Evolutionary conservation across 768 basidiomycete species (phyloP), one percentile per base, ranked within the genome.

Genomic region (Lentinula lateritia): DNA sequence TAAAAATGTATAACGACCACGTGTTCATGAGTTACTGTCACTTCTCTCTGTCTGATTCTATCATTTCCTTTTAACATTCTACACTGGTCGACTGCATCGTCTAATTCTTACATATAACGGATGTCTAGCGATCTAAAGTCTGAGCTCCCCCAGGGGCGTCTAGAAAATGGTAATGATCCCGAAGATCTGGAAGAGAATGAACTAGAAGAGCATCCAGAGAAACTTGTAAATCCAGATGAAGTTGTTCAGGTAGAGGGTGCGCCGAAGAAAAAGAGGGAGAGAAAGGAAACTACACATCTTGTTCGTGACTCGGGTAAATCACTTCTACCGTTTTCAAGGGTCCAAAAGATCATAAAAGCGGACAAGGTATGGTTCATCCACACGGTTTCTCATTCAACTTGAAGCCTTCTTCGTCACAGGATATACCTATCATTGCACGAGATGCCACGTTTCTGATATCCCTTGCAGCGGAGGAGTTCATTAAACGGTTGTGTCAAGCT

Each of bases 401-500:
- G 28, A 16, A 20, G 52, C 57, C 12, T 35, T 34, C 50, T 39
- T 15, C 43, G 39, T 34, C 18, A 32, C 39, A 93, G 91, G 91
- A 93, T 50, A 80, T 93, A 56, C 86, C 89, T 0, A 85, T 86
- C 45, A 77, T 92, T 5, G 86, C 87, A 10, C 87, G 79, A 69
- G 93, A 95, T 58, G 92, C 92, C 23, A 82, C 85, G 0, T 86
- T 92, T 65, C 73, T 93, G 63, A 87, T 95, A 50, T 85, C 90
- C 20, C 75, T 93, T 32, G 93, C 93, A 5, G 88, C 94, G 60
- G 94, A 96, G 73, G 89, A 93, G 71, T 95, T 96, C 65, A 88
- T 95, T 57, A 86, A 84, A 70, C 81, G 86, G 54, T 74, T 95
- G 34, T 80, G 83, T 36, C 84, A 88, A 60, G 88, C 90, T 6